phyloP scores from a whole-genome alignment of 2,329 filamentous ascomycete genomes.

The Paracoccidioides brasiliensis region DNA sequence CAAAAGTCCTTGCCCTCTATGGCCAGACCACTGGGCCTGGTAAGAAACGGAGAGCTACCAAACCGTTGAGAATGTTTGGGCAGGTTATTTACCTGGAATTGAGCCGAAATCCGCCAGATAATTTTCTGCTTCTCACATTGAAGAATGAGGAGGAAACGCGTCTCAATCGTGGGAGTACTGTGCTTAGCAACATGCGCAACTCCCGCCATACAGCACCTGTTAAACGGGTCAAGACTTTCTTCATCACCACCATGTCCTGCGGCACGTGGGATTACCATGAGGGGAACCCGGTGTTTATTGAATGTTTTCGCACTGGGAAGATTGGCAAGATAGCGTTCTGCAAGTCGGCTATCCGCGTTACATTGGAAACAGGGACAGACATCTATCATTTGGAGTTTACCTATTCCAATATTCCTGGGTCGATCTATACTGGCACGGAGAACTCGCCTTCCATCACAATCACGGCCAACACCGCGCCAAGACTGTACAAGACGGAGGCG shows the following conservation, averaged over 20 bases:
- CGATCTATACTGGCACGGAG: conserved; percentile 12
- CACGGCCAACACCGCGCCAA: conserved; percentile 21
- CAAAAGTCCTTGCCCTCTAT: conserved; percentile 10
- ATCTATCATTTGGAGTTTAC: conserved; percentile 19
- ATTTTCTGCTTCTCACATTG: conserved; percentile 10
- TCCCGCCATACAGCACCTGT: neutral
- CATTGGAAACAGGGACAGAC: conserved; percentile 31
- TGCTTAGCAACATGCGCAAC: neutral
- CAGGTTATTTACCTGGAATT: conserved; percentile 11
- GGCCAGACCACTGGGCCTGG: conserved; percentile 6
- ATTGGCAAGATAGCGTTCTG: conserved; percentile 30
- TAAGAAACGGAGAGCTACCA: conserved; percentile 1
- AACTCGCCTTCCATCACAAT: conserved; percentile 30
- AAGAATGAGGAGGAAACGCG: conserved; percentile 12
- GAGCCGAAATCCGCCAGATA: conserved; percentile 10
- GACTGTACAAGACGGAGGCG: conserved; percentile 11
- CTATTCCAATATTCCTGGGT: conserved; percentile 11
- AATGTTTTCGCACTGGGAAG: conserved; percentile 12
- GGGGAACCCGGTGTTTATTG: conserved; percentile 30
- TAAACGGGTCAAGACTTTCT: conserved; percentile 9
- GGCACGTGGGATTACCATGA: conserved; percentile 37
- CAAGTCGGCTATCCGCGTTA: conserved; percentile 32
- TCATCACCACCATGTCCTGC: conserved; percentile 26
- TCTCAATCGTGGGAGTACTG: neutral
- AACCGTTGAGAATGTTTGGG: conserved; percentile 11